These are phyloP conservation scores for Actinomortierella ambigua DNA, from an alignment of 371 early-diverging fungal genomes.

Conservation along the genomic window DNA sequence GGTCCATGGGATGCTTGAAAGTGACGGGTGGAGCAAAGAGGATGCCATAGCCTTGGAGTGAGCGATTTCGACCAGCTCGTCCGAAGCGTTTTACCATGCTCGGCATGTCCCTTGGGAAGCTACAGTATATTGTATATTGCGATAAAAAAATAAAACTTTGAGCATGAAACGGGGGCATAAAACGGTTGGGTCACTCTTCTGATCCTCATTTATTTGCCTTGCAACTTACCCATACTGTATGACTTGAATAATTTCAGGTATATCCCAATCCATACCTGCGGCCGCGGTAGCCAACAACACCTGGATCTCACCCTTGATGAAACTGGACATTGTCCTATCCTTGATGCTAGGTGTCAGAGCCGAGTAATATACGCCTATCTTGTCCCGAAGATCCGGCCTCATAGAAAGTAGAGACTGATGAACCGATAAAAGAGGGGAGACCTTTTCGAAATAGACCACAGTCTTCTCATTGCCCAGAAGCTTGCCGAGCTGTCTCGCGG, in stretches of 20 bases:
- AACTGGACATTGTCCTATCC: not conserved
- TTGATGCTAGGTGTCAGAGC: not conserved
- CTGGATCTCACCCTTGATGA: slow-evolving; percentile 1
- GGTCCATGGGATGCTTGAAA: not conserved
- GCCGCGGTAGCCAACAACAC: too few species aligned
- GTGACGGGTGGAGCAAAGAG: slow-evolving; percentile 9
- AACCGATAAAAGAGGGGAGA: slow-evolving; percentile 2
- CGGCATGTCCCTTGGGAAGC: slow-evolving; percentile 15
- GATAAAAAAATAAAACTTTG: not conserved
- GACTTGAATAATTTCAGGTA: too few species aligned
- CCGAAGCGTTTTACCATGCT: slow-evolving; percentile 10
- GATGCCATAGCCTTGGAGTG: slow-evolving; percentile 9
- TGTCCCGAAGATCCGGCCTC: slow-evolving; percentile 4
- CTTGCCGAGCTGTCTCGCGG: slow-evolving; percentile 8
- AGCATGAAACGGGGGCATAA: too few species aligned
- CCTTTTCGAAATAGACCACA: slow-evolving; percentile 13
- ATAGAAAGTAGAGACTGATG: not conserved
- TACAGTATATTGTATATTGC: not conserved
- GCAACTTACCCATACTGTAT: too few species aligned
- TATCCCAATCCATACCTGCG: too few species aligned
- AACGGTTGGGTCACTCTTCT: too few species aligned
- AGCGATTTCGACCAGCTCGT: slow-evolving; percentile 9
- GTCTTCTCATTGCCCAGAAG: slow-evolving; percentile 14
- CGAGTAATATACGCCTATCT: slow-evolving; percentile 11
- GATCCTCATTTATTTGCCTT: not conserved